phyloP scores from a whole-genome alignment of 2,329 filamentous ascomycete species.

The Colletotrichum sp. region DNA sequence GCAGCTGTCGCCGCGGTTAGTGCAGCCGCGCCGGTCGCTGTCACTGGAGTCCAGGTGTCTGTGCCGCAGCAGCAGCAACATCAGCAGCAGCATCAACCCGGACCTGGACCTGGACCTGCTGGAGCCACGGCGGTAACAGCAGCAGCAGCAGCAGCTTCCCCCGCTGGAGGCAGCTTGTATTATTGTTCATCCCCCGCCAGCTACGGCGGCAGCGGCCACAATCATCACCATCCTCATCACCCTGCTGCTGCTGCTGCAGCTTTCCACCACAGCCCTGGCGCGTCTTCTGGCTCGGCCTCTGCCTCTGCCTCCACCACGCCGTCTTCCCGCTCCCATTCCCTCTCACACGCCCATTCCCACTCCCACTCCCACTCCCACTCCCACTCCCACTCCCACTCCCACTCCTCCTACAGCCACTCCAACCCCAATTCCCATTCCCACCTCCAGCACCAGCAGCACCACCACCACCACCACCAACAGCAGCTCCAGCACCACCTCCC shows the following conservation, averaged over 20 bases:
- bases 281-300: not conserved
- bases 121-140: not conserved
- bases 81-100: too few species aligned
- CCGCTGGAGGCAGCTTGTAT: not conserved
- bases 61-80: not conserved
- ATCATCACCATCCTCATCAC: not conserved
- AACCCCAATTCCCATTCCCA: not conserved
- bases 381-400: too few species aligned
- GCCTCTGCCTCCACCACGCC: not conserved
- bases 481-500: constrained; percentile 3
- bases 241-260: too few species aligned
- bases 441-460: not conserved
- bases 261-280: not conserved
- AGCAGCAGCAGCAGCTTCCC: not conserved
- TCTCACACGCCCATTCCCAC: not conserved
- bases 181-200: not conserved
- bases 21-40: not conserved
- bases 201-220: not conserved
- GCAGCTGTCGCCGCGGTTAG: not conserved
- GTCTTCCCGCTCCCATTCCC: not conserved
- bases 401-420: not conserved
- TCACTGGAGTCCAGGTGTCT: not conserved
- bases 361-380: not conserved
- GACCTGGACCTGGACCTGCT: not conserved
- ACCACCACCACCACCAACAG: not conserved